Conservation (phyloP, 345 rosid genomes). For the Ailanthus altissimus region DNA sequence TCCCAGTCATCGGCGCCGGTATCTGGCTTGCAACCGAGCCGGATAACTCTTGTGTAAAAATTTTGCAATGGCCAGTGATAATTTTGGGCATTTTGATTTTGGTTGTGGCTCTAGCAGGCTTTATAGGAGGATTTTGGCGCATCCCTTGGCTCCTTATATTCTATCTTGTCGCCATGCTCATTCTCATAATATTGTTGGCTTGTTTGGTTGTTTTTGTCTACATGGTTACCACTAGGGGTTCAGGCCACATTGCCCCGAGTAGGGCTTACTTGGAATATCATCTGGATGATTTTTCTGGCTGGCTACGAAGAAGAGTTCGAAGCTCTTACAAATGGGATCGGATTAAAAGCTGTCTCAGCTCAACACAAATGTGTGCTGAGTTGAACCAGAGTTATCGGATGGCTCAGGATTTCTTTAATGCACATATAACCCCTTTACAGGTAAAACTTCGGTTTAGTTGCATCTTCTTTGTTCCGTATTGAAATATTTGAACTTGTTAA, state of each 20-base stretch:
- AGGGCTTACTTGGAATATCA: conserved; percentile 77
- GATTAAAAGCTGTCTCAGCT: conserved; percentile 67
- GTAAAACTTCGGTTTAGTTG: conserved; percentile 28
- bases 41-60: conserved; percentile 81
- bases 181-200: conserved; percentile 61
- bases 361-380: conserved; percentile 66
- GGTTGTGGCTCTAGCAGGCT: conserved; percentile 67
- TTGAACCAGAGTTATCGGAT: conserved; percentile 68
- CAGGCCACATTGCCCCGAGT: conserved; percentile 75
- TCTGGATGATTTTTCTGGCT: conserved; percentile 75
- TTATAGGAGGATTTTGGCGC: conserved; percentile 88
- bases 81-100: conserved; percentile 71
- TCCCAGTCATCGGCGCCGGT: conserved; percentile 84
- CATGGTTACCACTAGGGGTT: conserved; percentile 74
- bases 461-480: not conserved
- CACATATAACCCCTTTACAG: conserved; percentile 76
- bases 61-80: conserved; percentile 92
- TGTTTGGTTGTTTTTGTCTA: conserved; percentile 69
- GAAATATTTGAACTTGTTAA: too few relatives aligned
- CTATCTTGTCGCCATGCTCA: conserved; percentile 77
- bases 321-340: conserved; percentile 81
- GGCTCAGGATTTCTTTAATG: conserved; percentile 92
- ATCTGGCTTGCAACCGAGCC: conserved; percentile 80
- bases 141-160: conserved; percentile 72
- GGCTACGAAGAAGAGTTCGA: conserved; percentile 70